phyloP scores from a whole-genome alignment of 2,329 filamentous ascomycete species.

The Zelopaecilomyces penicillatus region DNA sequence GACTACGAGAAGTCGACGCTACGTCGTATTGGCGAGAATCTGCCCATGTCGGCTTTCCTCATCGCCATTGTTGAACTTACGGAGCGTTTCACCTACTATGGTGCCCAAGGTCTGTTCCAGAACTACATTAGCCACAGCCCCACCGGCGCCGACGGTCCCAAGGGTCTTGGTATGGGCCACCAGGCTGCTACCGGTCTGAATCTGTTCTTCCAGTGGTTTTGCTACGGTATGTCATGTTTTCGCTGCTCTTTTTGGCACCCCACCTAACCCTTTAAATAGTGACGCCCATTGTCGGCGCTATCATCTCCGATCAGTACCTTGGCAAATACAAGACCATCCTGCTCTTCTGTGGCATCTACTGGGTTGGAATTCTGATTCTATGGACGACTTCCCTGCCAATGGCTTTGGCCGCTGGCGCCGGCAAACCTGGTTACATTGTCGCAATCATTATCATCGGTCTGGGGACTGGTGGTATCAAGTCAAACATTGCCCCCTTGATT shows the following conservation, averaged over 20 bases:
- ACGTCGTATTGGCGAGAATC: conserved; percentile 44
- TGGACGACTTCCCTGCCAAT: conserved; percentile 40
- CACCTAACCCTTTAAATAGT: conserved; percentile 14
- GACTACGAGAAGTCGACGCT: conserved; percentile 41
- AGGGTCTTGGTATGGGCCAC: conserved; percentile 47
- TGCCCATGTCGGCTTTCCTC: conserved; percentile 47
- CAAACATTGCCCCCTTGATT: conserved; percentile 50
- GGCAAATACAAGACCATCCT: conserved; percentile 56
- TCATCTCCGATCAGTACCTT: conserved; percentile 48
- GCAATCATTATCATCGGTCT: conserved; percentile 56
- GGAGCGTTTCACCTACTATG: conserved; percentile 53
- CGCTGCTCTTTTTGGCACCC: not conserved
- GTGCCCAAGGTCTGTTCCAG: conserved; percentile 45
- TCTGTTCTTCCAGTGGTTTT: conserved; percentile 48
- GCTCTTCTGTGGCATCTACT: conserved; percentile 48
- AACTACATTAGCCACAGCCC: conserved; percentile 40
- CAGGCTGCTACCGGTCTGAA: conserved; percentile 46
- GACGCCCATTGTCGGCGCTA: conserved; percentile 41
- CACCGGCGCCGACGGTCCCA: conserved; percentile 30
- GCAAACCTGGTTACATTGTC: conserved; percentile 43
- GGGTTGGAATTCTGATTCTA: conserved; percentile 46
- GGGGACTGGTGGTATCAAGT: conserved; percentile 63
- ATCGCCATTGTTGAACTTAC: conserved; percentile 47
- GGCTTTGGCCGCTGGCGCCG: conserved; percentile 27
- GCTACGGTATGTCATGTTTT: conserved; percentile 22